Evolutionary conservation across 179 eudicot genomes (phyloP).

Genomic region (Vitellaria paradoxa): DNA sequence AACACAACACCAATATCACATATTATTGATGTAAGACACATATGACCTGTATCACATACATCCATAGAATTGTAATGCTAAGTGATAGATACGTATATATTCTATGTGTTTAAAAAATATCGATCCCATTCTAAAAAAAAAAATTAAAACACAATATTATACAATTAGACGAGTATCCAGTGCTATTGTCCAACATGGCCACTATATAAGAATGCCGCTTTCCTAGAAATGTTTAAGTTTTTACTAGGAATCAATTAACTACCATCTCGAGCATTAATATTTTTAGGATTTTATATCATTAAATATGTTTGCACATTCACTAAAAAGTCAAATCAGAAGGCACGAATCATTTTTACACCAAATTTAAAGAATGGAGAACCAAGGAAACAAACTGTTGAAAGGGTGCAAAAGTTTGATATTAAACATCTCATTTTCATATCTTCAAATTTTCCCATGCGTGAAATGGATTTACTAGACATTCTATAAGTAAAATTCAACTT

Average conservation of each 20-base stretch:
- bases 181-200: too few relatives aligned
- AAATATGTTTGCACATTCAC: background rate
- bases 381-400: background rate
- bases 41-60: too few relatives aligned
- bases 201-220: too few relatives aligned
- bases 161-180: too few relatives aligned
- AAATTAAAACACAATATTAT: too few relatives aligned
- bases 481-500: background rate
- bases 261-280: background rate
- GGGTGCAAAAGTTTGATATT: background rate
- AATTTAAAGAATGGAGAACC: background rate
- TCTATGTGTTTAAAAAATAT: too few relatives aligned
- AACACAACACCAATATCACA: too few relatives aligned
- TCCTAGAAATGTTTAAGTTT: too few relatives aligned
- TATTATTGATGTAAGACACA: too few relatives aligned
- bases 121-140: too few relatives aligned
- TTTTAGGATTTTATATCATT: background rate
- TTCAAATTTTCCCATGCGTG: background rate
- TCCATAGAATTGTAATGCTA: too few relatives aligned
- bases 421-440: background rate
- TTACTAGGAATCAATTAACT: constrained; percentile 2
- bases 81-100: too few relatives aligned
- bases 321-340: background rate
- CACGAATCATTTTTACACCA: background rate
- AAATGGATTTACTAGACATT: constrained; percentile 2